Evolutionary conservation across 1,284 basidiomycete genomes (phyloP), one percentile per base, ranked within the genome.

Genomic region (Kalmanozyma brasiliensis): DNA sequence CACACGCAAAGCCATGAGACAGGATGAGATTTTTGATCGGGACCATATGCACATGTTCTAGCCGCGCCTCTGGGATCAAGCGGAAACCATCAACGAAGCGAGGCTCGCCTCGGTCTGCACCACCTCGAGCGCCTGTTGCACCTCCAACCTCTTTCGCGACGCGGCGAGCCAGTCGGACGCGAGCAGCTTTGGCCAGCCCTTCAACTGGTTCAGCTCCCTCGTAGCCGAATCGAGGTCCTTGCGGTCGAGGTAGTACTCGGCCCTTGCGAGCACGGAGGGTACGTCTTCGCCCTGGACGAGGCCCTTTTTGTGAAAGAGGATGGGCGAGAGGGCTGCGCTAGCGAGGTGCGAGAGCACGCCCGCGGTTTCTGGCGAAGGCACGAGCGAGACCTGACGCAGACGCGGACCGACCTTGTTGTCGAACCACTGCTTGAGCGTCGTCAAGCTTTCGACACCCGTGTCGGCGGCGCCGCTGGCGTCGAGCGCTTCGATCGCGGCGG

Each of bases 151-250:
- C 81, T 88, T 87, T 74, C 96, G 86, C 17, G 93, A 93, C 74
- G 93, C 94, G 67, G 89, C 88, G 56, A 98, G 85, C 95, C 96
- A 98, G 84, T 98, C 96, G 37, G 86, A 84, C 52, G 95, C 85
- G 52, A 98, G 83, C 52, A 88, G 84, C 82, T 90, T 92, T 3
- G 94, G 90, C 77, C 93, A 91, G 0, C 94, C 83, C 63, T 75
- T 60, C 61, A 98, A 84, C 83, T 92, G 90, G 83, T 98, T 99
- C 40, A 98, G 85, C 84, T 98, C 94, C 53, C 95, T 86, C 32
- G 94, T 85, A 13, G 96, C 95, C 65, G 87, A 88, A 76, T 98
- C 94, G 70, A 99, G 84, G 80, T 98, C 92, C 86, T 95, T 94
- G 84, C 94, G 90, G 65, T 90, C 90, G 77, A 98, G 84, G 80